Evolutionary conservation across 768 basidiomycete genomes (phyloP).

Genomic region (Hortiboletus flavorubellus): DNA sequence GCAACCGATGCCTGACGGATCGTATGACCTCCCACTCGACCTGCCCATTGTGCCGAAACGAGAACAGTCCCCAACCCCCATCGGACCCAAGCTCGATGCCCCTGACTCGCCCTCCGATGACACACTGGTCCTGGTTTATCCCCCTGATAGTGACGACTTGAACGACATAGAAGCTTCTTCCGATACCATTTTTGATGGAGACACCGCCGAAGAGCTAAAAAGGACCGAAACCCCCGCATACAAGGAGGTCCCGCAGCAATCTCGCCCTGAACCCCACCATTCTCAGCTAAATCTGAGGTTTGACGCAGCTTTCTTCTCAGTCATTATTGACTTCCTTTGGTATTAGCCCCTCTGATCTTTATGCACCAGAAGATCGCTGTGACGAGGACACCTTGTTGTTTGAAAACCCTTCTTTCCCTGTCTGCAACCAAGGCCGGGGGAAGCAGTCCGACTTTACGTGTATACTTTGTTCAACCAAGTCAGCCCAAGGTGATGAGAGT

Average conservation of each 20-base stretch:
- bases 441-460: conserved; percentile 15
- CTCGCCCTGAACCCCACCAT: background rate
- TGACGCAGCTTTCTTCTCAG: conserved; percentile 1
- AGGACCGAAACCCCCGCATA: conserved; percentile 12
- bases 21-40: conserved; percentile 23
- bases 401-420: background rate
- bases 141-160: background rate
- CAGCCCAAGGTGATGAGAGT: conserved; percentile 20
- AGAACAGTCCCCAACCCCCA: conserved; percentile 5
- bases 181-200: conserved; percentile 21
- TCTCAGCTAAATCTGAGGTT: conserved; percentile 14
- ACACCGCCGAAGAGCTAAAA: background rate
- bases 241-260: conserved; percentile 2
- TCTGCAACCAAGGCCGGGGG: conserved; percentile 21
- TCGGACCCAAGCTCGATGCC: conserved; percentile 1
- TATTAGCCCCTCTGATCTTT: conserved; percentile 5
- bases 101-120: conserved; percentile 23
- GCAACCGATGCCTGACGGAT: conserved; percentile 12
- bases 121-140: conserved; percentile 18
- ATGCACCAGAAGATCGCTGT: background rate
- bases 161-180: conserved; percentile 20
- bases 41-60: conserved; percentile 2
- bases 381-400: background rate
- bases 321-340: conserved; percentile 11
- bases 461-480: conserved; percentile 17